A percentile compares a stretch with the other conserved stretches of the same genome.
These are phyloP conservation scores for Plasmopara muralis DNA, from an alignment of 352 stramenopile species.

Conservation along the genomic window DNA sequence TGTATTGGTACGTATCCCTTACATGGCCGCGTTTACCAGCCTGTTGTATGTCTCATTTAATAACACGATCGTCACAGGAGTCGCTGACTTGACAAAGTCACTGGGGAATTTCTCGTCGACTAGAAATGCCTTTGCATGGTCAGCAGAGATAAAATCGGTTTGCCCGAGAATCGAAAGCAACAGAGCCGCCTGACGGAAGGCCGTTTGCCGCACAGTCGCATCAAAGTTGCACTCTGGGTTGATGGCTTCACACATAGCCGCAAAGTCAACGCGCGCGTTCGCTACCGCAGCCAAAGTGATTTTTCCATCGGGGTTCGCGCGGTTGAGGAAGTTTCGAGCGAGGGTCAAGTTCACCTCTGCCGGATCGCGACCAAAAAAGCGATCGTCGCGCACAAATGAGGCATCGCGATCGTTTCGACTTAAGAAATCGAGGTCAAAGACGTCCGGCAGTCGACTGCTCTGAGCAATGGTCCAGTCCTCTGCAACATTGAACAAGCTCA, in stretches of 20 bases:
- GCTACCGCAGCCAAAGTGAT: not conserved
- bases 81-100: slow-evolving; percentile 1
- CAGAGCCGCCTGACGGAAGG: slow-evolving; percentile 23
- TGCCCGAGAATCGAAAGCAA: slow-evolving; percentile 18
- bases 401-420: not conserved
- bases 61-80: not conserved
- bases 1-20: no score
- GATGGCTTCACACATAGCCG: slow-evolving; percentile 19
- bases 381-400: slow-evolving; percentile 21
- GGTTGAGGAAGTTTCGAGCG: slow-evolving; percentile 23
- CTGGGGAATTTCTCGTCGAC: slow-evolving; percentile 28
- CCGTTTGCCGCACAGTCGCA: slow-evolving; percentile 13
- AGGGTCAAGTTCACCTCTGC: slow-evolving; percentile 21
- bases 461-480: slow-evolving; percentile 17
- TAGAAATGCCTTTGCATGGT: slow-evolving; percentile 25
- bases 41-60: slow-evolving; percentile 12
- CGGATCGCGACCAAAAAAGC: slow-evolving; percentile 28
- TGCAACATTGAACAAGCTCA: slow-evolving; percentile 33
- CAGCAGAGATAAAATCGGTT: slow-evolving; percentile 22
- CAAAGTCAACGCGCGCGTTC: slow-evolving; percentile 15
- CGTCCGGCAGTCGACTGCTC: slow-evolving; percentile 16
- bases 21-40: slow-evolving; percentile 4
- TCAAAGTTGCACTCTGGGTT: slow-evolving; percentile 26
- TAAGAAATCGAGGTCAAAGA: slow-evolving; percentile 15
- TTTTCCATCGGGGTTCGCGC: slow-evolving; percentile 10